Evolutionary conservation across 208 protist genomes (phyloP).

Genomic region (Leishmania aethiopica): DNA sequence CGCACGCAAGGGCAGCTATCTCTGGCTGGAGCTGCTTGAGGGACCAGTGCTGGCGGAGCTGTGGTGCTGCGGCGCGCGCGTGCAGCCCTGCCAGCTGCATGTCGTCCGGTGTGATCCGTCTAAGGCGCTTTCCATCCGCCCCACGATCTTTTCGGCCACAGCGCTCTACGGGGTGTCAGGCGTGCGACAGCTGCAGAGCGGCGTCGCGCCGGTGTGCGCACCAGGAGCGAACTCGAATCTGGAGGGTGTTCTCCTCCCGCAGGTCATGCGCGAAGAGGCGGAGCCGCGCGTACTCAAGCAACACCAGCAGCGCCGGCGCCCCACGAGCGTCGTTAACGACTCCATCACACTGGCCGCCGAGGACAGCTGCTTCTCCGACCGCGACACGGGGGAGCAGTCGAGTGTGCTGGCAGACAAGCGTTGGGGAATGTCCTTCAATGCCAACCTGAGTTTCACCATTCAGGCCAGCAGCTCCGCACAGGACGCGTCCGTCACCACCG

Average conservation of each 20-base stretch:
- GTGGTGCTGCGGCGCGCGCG: slow-evolving; percentile 80
- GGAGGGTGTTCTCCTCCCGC: slow-evolving; percentile 74
- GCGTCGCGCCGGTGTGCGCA: slow-evolving; percentile 52
- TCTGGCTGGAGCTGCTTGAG: slow-evolving; percentile 80
- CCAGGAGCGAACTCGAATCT: slow-evolving; percentile 53
- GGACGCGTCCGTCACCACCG: not conserved
- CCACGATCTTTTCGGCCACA: slow-evolving; percentile 65
- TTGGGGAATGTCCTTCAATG: not conserved
- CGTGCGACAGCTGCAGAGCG: slow-evolving; percentile 50
- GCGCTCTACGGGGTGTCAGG: slow-evolving; percentile 65
- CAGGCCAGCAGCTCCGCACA: not conserved
- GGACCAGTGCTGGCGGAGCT: slow-evolving; percentile 75
- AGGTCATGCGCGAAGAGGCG: slow-evolving; percentile 57
- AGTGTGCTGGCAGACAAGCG: slow-evolving; percentile 8
- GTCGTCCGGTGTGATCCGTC: slow-evolving; percentile 70
- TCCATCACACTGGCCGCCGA: slow-evolving; percentile 19
- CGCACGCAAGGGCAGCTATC: slow-evolving; percentile 57
- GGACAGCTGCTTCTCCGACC: slow-evolving; percentile 34
- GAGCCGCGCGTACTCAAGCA: slow-evolving; percentile 40
- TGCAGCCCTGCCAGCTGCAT: slow-evolving; percentile 84
- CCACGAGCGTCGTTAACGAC: slow-evolving; percentile 21
- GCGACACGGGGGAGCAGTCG: slow-evolving; percentile 10
- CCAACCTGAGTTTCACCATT: not conserved
- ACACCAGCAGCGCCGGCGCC: not conserved
- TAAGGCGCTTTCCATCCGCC: slow-evolving; percentile 35